These are phyloP conservation scores for Zelonia costaricensis DNA, from an alignment of 208 protist genomes.

Conservation along the genomic window DNA sequence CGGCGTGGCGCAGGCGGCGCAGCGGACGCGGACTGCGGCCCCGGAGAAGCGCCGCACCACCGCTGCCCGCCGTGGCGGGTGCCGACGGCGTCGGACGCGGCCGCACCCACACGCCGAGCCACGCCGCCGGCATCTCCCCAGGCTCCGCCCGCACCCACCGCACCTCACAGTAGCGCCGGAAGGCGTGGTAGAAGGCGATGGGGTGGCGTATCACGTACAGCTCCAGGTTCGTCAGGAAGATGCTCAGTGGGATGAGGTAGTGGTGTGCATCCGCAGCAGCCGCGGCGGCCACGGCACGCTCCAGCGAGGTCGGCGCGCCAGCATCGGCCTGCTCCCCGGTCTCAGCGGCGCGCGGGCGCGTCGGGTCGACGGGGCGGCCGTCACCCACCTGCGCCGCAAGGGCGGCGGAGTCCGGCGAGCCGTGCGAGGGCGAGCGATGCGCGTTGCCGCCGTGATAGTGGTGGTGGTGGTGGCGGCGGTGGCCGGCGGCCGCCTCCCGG, in stretches of 20 bases:
- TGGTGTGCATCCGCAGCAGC: slow-evolving; percentile 5
- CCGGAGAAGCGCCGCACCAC: background rate
- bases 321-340: background rate
- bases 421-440: background rate
- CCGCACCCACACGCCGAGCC: slow-evolving; percentile 44
- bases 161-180: slow-evolving; percentile 37
- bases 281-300: slow-evolving; percentile 1
- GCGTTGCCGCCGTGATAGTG: too few species aligned
- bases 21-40: background rate
- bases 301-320: background rate
- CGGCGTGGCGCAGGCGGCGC: background rate
- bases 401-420: background rate
- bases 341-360: too few species aligned
- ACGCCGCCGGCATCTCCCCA: slow-evolving; percentile 31
- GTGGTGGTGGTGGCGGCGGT: background rate
- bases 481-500: background rate
- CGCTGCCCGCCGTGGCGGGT: background rate
- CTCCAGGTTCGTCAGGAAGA: slow-evolving; percentile 36
- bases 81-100: slow-evolving; percentile 1
- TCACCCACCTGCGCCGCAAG: too few species aligned
- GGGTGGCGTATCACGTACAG: slow-evolving; percentile 22
- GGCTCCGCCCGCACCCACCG: slow-evolving; percentile 29
- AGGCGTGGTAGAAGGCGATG: slow-evolving; percentile 22
- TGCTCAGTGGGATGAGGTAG: slow-evolving; percentile 32
- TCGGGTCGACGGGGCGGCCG: background rate